Conservation (phyloP, 2,329 filamentous ascomycete species). For the Paraconiothyrium sp. region DNA sequence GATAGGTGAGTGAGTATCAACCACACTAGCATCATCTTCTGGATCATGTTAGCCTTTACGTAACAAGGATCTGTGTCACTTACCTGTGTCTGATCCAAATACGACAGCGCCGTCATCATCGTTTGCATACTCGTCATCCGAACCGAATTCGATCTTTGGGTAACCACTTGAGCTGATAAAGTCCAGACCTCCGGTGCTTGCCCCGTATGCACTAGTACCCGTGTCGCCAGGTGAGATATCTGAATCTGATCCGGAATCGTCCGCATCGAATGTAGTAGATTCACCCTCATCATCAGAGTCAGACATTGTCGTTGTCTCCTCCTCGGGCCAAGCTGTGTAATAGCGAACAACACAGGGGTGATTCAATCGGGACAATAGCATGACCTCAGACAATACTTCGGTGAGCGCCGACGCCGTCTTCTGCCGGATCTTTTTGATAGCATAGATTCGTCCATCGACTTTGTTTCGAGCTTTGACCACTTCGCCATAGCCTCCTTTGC, state of each 20-base stretch:
- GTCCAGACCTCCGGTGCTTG: constrained; percentile 81
- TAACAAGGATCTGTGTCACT: constrained; percentile 5
- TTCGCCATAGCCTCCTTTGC: constrained; percentile 94
- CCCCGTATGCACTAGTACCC: constrained; percentile 63
- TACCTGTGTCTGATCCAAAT: constrained; percentile 52
- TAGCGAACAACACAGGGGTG: constrained; percentile 90
- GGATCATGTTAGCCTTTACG: constrained; percentile 19
- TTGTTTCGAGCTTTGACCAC: constrained; percentile 96
- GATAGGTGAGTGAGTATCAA: constrained; percentile 47
- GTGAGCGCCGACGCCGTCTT: constrained; percentile 78
- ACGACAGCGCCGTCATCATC: constrained; percentile 46
- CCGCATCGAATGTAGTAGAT: constrained; percentile 38
- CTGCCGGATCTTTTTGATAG: constrained; percentile 94
- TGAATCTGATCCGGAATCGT: constrained; percentile 37
- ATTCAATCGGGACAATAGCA: constrained; percentile 89
- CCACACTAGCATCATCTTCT: constrained; percentile 59
- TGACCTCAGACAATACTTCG: constrained; percentile 84
- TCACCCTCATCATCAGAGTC: constrained; percentile 46
- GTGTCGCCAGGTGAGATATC: constrained; percentile 38
- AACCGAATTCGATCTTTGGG: constrained; percentile 80
- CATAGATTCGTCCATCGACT: constrained; percentile 91
- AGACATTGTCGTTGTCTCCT: constrained; percentile 60
- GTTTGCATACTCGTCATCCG: constrained; percentile 59
- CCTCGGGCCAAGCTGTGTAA: constrained; percentile 94
- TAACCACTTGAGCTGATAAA: constrained; percentile 90